phyloP scores from a whole-genome alignment of 1,284 basidiomycete genomes.

The Cryptococcus neoformans region DNA sequence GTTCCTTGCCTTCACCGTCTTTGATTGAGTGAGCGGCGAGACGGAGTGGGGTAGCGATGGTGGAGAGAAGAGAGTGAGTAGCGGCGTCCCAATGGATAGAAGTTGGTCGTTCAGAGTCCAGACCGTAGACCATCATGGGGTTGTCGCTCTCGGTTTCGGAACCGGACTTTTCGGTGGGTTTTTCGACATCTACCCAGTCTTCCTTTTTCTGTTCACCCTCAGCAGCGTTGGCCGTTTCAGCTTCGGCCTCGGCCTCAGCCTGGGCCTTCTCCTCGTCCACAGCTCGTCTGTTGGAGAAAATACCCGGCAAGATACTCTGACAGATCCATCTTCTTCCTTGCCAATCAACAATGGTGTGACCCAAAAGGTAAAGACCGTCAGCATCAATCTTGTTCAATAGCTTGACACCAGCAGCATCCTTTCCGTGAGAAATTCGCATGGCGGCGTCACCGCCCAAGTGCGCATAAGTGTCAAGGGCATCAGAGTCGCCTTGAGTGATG shows the following conservation, averaged over 20 bases:
- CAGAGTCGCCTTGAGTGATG: slow-evolving; percentile 55
- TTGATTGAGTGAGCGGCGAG: slow-evolving; percentile 55
- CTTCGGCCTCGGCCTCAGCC: slow-evolving; percentile 25
- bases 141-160: slow-evolving; percentile 49
- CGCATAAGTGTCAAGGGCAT: slow-evolving; percentile 55
- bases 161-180: slow-evolving; percentile 68
- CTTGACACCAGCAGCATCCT: slow-evolving; percentile 57
- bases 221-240: slow-evolving; percentile 18
- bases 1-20: slow-evolving; percentile 50
- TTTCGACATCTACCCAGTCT: slow-evolving; percentile 50
- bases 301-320: slow-evolving; percentile 57
- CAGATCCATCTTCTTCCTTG: slow-evolving; percentile 59
- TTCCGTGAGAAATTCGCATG: slow-evolving; percentile 56
- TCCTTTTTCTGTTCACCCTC: slow-evolving; percentile 40
- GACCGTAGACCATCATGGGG: slow-evolving; percentile 56
- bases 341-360: slow-evolving; percentile 60
- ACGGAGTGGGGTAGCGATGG: slow-evolving; percentile 53
- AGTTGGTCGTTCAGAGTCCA: slow-evolving; percentile 54
- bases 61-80: slow-evolving; percentile 55
- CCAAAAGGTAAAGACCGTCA: slow-evolving; percentile 76
- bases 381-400: slow-evolving; percentile 58
- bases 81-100: slow-evolving; percentile 50
- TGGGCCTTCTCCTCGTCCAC: slow-evolving; percentile 32
- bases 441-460: slow-evolving; percentile 59
- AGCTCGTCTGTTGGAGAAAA: slow-evolving; percentile 52